A percentile compares a stretch with the other conserved stretches of the same genome.
Conservation (phyloP, 495 filamentous ascomycete species). For the Hyaloscypha variabilis region DNA sequence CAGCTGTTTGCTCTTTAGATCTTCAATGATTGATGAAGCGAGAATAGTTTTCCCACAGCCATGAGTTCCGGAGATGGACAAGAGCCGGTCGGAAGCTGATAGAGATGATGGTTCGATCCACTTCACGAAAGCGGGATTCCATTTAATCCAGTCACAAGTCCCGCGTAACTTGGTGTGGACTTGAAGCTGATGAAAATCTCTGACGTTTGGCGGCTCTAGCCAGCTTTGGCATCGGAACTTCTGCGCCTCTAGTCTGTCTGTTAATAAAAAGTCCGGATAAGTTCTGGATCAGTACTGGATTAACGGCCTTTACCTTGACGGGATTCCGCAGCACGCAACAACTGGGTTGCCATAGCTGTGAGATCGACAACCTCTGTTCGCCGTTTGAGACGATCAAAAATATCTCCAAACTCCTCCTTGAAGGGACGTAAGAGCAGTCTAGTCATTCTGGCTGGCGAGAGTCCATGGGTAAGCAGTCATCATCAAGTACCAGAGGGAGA, state of each 20-base stretch:
- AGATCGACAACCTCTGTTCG: conserved; percentile 9
- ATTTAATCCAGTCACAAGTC: not conserved
- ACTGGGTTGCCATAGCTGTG: conserved; percentile 2
- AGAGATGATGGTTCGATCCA: not conserved
- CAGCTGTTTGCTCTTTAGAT: conserved; percentile 2
- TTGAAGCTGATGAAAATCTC: not conserved
- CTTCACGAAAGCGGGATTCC: not conserved
- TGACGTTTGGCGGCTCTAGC: not conserved
- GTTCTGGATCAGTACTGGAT: too few relatives aligned
- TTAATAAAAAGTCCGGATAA: not conserved
- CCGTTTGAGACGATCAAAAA: conserved; percentile 9
- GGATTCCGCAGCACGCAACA: not conserved
- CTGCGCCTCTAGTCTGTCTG: not conserved
- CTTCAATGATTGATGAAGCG: conserved; percentile 10
- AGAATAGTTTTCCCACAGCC: conserved; percentile 9
- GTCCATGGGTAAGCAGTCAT: not conserved
- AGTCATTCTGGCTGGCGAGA: not conserved
- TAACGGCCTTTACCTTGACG: too few relatives aligned
- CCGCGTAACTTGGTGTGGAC: not conserved
- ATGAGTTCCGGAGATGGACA: conserved; percentile 13
- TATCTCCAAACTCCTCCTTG: conserved; percentile 8
- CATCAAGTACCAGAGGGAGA: not conserved
- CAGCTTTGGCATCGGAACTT: not conserved
- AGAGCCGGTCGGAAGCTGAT: conserved; percentile 2
- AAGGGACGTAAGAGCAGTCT: conserved; percentile 1